These are phyloP conservation scores for Afroboletus lepidellus DNA, from an alignment of 1,284 basidiomycete genomes.

Conservation along the genomic window DNA sequence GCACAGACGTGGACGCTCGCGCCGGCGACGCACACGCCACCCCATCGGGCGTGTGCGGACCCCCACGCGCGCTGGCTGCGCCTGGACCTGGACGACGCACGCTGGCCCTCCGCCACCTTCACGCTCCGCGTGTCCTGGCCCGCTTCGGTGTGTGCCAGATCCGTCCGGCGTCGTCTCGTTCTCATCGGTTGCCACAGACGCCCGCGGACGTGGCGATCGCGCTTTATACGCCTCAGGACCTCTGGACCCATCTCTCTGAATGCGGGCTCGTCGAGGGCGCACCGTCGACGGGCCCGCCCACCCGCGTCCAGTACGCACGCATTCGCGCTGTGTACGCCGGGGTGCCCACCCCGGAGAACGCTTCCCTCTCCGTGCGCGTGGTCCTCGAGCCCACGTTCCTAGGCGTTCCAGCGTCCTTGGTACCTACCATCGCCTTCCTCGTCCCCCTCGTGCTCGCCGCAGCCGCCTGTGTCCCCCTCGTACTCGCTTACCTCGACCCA, in stretches of 20 bases:
- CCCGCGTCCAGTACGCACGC: conserved; percentile 51
- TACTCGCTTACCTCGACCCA: conserved; percentile 34
- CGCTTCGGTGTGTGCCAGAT: conserved; percentile 51
- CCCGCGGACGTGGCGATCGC: conserved; percentile 46
- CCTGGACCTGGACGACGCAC: conserved; percentile 48
- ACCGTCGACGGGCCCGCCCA: conserved; percentile 23
- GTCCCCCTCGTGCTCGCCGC: conserved; percentile 34
- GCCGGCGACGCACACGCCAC: conserved; percentile 44
- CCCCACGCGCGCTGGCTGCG: conserved; percentile 56
- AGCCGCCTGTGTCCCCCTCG: conserved; percentile 28
- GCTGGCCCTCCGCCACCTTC: conserved; percentile 52
- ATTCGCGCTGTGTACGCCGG: conserved; percentile 53
- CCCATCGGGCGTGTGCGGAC: conserved; percentile 42
- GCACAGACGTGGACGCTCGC: conserved; percentile 38
- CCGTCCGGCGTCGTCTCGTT: neutral
- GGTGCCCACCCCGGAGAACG: conserved; percentile 38
- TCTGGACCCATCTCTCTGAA: conserved; percentile 15
- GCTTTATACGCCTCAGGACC: conserved; percentile 35
- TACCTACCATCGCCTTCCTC: conserved; percentile 44
- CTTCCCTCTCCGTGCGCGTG: conserved; percentile 36
- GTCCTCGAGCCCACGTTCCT: conserved; percentile 57
- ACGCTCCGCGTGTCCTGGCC: conserved; percentile 66
- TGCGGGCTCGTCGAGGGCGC: conserved; percentile 2
- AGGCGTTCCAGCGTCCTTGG: conserved; percentile 56
- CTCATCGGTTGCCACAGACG: conserved; percentile 11